Conservation (phyloP, 768 basidiomycete species). For the Podaxis sp. region DNA sequence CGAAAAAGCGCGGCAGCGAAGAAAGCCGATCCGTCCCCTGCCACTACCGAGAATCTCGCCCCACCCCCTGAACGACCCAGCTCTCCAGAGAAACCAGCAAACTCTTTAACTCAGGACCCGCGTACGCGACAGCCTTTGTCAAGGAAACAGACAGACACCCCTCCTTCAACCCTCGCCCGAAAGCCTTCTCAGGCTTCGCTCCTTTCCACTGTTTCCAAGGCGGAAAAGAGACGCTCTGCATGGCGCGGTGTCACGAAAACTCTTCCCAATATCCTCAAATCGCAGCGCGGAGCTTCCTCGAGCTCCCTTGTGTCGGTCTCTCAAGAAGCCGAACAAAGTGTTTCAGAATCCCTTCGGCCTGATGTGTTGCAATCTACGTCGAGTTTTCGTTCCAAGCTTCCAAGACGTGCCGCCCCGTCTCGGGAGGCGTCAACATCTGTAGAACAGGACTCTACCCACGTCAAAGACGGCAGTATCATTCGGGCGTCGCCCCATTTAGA, state of each 20-base stretch:
- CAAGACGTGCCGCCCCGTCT: neutral
- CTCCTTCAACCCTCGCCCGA: neutral
- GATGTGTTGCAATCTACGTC: neutral
- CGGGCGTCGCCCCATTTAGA: neutral
- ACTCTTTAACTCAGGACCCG: neutral
- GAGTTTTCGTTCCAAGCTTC: neutral
- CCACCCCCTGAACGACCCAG: too few relatives aligned
- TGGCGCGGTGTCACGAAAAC: slow-evolving; percentile 5
- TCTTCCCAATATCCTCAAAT: neutral
- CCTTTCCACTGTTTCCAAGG: neutral
- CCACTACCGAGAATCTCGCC: too few relatives aligned
- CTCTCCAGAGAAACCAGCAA: neutral
- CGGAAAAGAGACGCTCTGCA: slow-evolving; percentile 1
- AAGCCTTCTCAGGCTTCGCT: slow-evolving; percentile 3
- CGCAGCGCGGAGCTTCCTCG: slow-evolving; percentile 1
- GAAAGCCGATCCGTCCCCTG: neutral
- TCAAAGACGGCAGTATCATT: neutral
- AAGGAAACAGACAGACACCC: neutral
- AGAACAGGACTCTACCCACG: neutral
- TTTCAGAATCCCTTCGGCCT: neutral
- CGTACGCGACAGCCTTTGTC: neutral
- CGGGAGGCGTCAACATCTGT: neutral
- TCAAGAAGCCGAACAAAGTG: neutral
- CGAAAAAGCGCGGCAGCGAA: neutral
- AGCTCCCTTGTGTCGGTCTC: neutral